These are phyloP conservation scores for Lanmaoa pseudosensibilis DNA, from an alignment of 768 basidiomycete species.

Conservation along the genomic window DNA sequence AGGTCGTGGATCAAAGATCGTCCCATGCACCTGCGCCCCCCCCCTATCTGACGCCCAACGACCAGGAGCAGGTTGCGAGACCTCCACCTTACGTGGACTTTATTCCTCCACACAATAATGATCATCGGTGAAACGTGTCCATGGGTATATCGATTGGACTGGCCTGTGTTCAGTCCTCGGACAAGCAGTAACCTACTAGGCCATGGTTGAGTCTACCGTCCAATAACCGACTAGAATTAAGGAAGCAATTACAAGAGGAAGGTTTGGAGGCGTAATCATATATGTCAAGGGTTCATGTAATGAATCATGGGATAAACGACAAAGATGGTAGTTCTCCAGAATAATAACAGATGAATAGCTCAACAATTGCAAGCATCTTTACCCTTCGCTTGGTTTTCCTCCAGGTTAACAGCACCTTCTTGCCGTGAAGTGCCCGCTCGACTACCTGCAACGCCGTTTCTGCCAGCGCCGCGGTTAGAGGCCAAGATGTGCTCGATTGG, in stretches of 20 bases:
- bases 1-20: constrained; percentile 36
- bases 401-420: constrained; percentile 63
- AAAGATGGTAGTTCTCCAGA: constrained; percentile 17
- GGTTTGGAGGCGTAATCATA: constrained; percentile 21
- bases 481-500: constrained; percentile 94
- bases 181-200: too few relatives aligned
- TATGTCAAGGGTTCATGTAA: constrained; percentile 24
- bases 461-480: constrained; percentile 67
- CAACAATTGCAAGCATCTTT: constrained; percentile 84
- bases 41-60: constrained; percentile 61
- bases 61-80: constrained; percentile 52
- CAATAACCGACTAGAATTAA: constrained; percentile 24
- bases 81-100: constrained; percentile 68
- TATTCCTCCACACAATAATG: constrained; percentile 13
- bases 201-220: constrained; percentile 7
- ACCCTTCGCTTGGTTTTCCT: constrained; percentile 62
- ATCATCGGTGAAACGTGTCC: constrained; percentile 11
- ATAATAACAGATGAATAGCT: constrained; percentile 28
- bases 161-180: too few relatives aligned
- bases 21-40: constrained; percentile 68
- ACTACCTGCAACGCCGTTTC: constrained; percentile 55
- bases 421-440: constrained; percentile 53
- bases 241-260: constrained; percentile 30
- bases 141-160: background rate
- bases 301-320: constrained; percentile 19